These are phyloP conservation scores for Primulina eburnea DNA, from an alignment of 257 asterid genomes.

Conservation along the genomic window DNA sequence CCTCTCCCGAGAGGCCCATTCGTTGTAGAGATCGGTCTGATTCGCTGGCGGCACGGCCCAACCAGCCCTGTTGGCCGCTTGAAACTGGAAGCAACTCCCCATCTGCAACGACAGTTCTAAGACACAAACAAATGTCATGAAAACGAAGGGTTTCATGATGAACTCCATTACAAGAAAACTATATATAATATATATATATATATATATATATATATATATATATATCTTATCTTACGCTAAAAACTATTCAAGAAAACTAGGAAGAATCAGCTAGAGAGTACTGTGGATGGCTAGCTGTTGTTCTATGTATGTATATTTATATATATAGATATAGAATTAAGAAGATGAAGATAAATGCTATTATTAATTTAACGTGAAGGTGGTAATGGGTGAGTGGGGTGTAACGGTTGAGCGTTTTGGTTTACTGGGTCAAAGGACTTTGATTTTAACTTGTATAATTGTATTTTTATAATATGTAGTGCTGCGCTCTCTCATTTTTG, in stretches of 20 bases:
- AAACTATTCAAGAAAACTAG: no score
- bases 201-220: no score
- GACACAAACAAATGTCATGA: constrained; percentile 6
- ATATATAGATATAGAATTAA: neutral
- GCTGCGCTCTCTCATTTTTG: no score
- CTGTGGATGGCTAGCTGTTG: no score
- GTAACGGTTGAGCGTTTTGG: constrained; percentile 9
- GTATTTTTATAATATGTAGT: no score
- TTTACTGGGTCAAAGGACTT: neutral
- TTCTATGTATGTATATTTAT: neutral
- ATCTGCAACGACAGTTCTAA: neutral
- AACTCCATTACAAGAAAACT: neutral
- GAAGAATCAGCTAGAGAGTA: no score
- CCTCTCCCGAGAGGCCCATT: constrained; percentile 67
- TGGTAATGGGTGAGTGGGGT: constrained; percentile 36
- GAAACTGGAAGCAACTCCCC: constrained; percentile 40
- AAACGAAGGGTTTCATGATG: neutral
- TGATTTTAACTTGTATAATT: no score
- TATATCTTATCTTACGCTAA: no score
- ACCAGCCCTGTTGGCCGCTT: constrained; percentile 53
- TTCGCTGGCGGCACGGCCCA: constrained; percentile 57
- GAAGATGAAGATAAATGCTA: neutral
- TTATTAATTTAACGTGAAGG: constrained; percentile 24
- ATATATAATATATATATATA: no score
- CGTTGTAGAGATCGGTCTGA: constrained; percentile 38